These are phyloP conservation scores for Vanrija humicola DNA, from an alignment of 1,284 basidiomycete species.

Conservation along the genomic window DNA sequence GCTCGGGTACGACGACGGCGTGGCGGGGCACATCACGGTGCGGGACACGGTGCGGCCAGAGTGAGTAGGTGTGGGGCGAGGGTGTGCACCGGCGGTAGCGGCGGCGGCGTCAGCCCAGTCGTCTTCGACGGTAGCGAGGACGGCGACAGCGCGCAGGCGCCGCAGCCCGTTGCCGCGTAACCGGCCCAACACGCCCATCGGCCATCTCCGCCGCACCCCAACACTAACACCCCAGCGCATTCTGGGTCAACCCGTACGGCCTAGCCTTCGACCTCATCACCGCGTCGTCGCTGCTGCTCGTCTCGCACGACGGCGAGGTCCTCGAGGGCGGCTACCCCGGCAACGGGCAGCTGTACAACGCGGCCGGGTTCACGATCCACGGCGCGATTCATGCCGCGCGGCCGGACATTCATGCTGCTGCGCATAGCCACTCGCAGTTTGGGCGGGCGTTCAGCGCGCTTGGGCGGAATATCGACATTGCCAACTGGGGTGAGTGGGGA, in stretches of 20 bases:
- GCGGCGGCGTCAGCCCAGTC: too few relatives aligned
- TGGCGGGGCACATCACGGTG: constrained; percentile 63
- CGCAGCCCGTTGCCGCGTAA: too few relatives aligned
- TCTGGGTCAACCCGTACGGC: constrained; percentile 58
- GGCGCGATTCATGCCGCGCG: constrained; percentile 58
- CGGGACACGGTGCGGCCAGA: constrained; percentile 56
- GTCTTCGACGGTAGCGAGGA: too few relatives aligned
- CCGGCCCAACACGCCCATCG: not conserved
- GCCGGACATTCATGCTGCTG: constrained; percentile 61
- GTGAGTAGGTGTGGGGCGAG: constrained; percentile 24
- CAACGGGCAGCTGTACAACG: constrained; percentile 46
- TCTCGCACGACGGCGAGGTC: constrained; percentile 56
- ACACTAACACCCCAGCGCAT: constrained; percentile 24
- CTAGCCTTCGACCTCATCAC: constrained; percentile 52
- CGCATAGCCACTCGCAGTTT: constrained; percentile 61
- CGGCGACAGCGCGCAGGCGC: too few relatives aligned
- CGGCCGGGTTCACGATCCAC: constrained; percentile 56
- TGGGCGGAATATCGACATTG: constrained; percentile 58
- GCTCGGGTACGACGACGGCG: constrained; percentile 60
- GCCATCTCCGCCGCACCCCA: not conserved
- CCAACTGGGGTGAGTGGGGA: constrained; percentile 51
- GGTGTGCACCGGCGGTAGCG: too few relatives aligned
- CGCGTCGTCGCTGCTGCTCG: constrained; percentile 53
- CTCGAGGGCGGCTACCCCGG: constrained; percentile 47
- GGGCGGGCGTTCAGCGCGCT: constrained; percentile 63